Conservation (phyloP, 1,284 basidiomycete species). For the Fomitopsis palustris region DNA sequence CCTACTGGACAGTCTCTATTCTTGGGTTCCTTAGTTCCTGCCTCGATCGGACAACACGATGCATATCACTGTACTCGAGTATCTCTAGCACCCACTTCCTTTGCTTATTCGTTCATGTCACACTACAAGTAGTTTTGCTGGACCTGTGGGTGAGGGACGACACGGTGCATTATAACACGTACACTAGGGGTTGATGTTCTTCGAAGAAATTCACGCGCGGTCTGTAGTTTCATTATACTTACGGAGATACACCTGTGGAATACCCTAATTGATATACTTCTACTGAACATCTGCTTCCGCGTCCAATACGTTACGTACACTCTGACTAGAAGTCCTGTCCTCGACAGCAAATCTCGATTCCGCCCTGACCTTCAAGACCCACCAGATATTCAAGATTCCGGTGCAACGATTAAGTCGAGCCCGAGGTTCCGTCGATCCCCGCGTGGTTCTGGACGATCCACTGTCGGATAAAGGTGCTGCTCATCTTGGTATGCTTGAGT, state of each 20-base stretch:
- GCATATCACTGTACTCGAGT: not conserved
- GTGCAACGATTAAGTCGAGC: not conserved
- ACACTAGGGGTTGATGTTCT: not conserved
- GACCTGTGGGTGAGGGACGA: not conserved
- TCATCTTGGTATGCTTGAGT: conserved; percentile 80
- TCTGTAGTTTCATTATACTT: conserved; percentile 1
- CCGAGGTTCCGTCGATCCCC: conserved; percentile 13
- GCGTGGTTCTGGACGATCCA: conserved; percentile 61
- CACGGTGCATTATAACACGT: not conserved
- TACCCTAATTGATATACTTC: conserved; percentile 6
- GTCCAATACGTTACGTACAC: not conserved
- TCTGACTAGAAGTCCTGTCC: not conserved
- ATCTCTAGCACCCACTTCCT: not conserved
- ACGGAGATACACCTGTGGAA: not conserved
- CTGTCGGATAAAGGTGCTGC: conserved; percentile 84
- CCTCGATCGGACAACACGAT: not conserved
- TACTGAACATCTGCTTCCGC: not conserved
- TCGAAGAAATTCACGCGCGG: not conserved
- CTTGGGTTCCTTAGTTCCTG: not conserved
- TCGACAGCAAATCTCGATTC: not conserved
- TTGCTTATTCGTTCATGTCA: conserved; percentile 1
- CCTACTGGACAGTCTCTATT: not conserved
- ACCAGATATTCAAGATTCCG: not conserved
- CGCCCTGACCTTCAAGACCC: not conserved
- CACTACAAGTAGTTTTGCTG: not conserved